phyloP scores from a whole-genome alignment of 2,329 filamentous ascomycete genomes.

The Paraphoma sp. region DNA sequence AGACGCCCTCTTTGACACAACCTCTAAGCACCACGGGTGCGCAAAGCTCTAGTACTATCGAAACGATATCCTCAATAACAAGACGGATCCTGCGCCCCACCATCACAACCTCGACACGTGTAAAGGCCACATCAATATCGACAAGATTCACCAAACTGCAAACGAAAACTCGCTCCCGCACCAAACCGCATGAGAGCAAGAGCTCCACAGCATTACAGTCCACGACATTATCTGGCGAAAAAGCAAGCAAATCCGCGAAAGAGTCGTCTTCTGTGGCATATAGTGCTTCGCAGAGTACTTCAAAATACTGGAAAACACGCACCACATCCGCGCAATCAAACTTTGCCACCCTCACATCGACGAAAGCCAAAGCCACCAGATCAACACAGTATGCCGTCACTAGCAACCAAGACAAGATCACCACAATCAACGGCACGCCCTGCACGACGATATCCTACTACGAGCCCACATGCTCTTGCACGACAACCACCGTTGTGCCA shows the following conservation, averaged over 20 bases:
- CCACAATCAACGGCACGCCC: slow-evolving; percentile 6
- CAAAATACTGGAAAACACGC: background rate
- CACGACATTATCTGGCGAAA: background rate
- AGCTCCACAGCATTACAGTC: too few relatives aligned
- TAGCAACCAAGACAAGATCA: background rate
- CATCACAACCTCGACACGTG: too few relatives aligned
- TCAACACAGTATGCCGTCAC: background rate
- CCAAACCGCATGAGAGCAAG: too few relatives aligned
- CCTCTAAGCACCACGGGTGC: too few relatives aligned
- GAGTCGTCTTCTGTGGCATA: background rate
- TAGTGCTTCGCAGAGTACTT: background rate
- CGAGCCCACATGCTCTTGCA: slow-evolving; percentile 7
- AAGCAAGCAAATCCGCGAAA: background rate
- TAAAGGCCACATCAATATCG: too few relatives aligned
- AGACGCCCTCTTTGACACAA: too few relatives aligned
- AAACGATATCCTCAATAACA: too few relatives aligned
- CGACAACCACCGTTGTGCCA: slow-evolving; percentile 3
- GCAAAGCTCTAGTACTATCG: too few relatives aligned
- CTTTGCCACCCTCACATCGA: background rate
- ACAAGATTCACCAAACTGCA: too few relatives aligned
- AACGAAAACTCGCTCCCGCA: too few relatives aligned
- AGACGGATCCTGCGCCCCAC: too few relatives aligned
- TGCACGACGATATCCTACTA: slow-evolving; percentile 8
- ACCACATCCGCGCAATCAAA: background rate
- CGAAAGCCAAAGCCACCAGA: background rate